Base-by-base conservation (phyloP, 371 early-diverging fungal species). In the Mortierella sp. region DNA sequence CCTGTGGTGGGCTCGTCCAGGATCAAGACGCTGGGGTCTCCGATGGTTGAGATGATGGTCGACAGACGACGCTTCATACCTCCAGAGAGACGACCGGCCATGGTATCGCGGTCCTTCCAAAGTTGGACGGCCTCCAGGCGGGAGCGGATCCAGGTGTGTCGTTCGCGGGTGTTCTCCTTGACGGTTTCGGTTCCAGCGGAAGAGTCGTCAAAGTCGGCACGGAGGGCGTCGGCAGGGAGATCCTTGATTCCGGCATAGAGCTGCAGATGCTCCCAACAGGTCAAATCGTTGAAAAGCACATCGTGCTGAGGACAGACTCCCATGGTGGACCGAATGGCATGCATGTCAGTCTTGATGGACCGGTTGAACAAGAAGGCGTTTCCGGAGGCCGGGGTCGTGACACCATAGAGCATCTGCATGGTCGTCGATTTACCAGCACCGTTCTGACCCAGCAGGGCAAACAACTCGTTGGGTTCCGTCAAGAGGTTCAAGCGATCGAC, bases 41-140 rank as follows among this genome's bases (percentile, higher is more conserved):
- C 94, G 68, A 95, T 88, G 24, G 94, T 88, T 38, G 95, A 94
- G 79, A 94, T 92, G 55, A 93, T 94, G 49, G 95, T 95, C 4
- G 91, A 90, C 46, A 95, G 82, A 70, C 95, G 89, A 72, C 96
- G 91, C 84, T 93, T 95, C 88, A 95, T 91, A 48, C 93, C 87
- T 60, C 90, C 89, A 35, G 88, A 88, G 55, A 88, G 85, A 46
- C 78, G 60, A 18, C 87, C 83, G 1, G 87, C 87, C 78, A 77
- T 79, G 21, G 88, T 86, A 43, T 83, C 44, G 29, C 83, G 82
- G 51, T 86, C 82, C 56, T 83, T 87, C 88, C 88, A 88, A 43
- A 88, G 83, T 46, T 84, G 82, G 11, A 89, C 91, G 41, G 89
- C 89, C 70, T 91, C 79, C 83, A 92, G 71, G 70, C 93, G 85